Evolutionary conservation across 805 yeast species (phyloP).

Genomic region (Blastobotrys americana): DNA sequence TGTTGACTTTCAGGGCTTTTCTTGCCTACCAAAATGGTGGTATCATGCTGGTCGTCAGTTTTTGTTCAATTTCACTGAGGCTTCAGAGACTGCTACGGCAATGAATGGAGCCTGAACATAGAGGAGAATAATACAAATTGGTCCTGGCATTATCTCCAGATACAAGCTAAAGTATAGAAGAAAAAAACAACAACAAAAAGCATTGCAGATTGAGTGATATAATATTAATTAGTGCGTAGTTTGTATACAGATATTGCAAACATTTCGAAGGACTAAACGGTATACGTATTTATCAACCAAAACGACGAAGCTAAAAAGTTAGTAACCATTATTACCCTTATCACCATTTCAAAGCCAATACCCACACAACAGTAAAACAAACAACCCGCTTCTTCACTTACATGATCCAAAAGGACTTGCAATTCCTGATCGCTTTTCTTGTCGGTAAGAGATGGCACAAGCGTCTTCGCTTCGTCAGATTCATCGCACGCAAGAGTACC

Average conservation of each 20-base stretch:
- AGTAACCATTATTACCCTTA: background rate
- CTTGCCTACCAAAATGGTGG: slow-evolving; percentile 35
- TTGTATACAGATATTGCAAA: background rate
- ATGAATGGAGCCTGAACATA: background rate
- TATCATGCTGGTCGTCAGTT: slow-evolving; percentile 28
- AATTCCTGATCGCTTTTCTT: slow-evolving; percentile 83
- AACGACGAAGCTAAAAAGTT: slow-evolving; percentile 22
- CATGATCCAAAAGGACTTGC: slow-evolving; percentile 80
- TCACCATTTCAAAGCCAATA: slow-evolving; percentile 3
- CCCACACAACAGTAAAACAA: too few species aligned
- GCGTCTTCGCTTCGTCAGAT: slow-evolving; percentile 91
- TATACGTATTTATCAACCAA: slow-evolving; percentile 16
- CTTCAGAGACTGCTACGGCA: slow-evolving; percentile 1
- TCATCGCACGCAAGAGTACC: slow-evolving; percentile 91
- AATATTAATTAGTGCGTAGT: background rate
- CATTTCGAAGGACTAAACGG: background rate
- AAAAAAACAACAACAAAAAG: slow-evolving; percentile 2
- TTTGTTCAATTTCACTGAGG: slow-evolving; percentile 24
- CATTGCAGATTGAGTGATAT: background rate
- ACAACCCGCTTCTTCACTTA: too few species aligned
- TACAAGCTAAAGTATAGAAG: background rate
- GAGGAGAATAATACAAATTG: slow-evolving; percentile 1
- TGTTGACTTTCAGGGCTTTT: slow-evolving; percentile 29
- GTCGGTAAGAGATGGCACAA: slow-evolving; percentile 77
- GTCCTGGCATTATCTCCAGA: slow-evolving; percentile 4